These are phyloP conservation scores for Teratosphaeria zuluensis DNA, from an alignment of 2,329 filamentous ascomycete genomes.

Conservation along the genomic window DNA sequence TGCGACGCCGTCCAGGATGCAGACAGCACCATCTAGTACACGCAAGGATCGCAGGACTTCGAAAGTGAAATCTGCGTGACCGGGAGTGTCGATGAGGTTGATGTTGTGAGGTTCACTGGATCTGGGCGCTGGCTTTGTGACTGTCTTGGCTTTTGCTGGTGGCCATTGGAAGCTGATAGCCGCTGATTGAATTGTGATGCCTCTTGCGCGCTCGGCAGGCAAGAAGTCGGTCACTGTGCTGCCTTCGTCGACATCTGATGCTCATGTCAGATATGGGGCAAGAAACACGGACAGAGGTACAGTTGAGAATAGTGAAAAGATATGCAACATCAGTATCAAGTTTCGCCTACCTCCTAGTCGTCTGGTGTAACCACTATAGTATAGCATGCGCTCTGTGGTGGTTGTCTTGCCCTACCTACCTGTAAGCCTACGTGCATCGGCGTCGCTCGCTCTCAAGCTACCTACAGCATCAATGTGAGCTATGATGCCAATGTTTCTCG, in stretches of 20 bases:
- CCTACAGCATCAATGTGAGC: slow-evolving; percentile 86
- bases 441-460: slow-evolving; percentile 4
- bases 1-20: slow-evolving; percentile 83
- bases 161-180: slow-evolving; percentile 96
- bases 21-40: slow-evolving; percentile 83
- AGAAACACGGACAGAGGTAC: no score
- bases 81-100: slow-evolving; percentile 91
- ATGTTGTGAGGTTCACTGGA: slow-evolving; percentile 52
- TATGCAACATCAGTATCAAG: neutral
- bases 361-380: slow-evolving; percentile 82
- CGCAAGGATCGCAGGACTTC: slow-evolving; percentile 86
- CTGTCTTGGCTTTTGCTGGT: slow-evolving; percentile 28
- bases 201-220: slow-evolving; percentile 79
- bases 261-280: slow-evolving; percentile 3
- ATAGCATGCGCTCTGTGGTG: slow-evolving; percentile 97
- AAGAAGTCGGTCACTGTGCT: slow-evolving; percentile 97
- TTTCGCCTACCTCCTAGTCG: slow-evolving; percentile 58
- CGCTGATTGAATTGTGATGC: slow-evolving; percentile 95
- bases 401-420: slow-evolving; percentile 75
- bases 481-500: slow-evolving; percentile 95
- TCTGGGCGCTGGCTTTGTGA: slow-evolving; percentile 35
- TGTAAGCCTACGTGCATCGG: neutral
- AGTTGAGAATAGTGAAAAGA: neutral
- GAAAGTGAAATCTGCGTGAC: slow-evolving; percentile 95
- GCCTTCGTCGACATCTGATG: slow-evolving; percentile 80